Evolutionary conservation across 2,329 filamentous ascomycete genomes (phyloP), one percentile per base, ranked within the genome.

Genomic region (Botrytis sinoallii): DNA sequence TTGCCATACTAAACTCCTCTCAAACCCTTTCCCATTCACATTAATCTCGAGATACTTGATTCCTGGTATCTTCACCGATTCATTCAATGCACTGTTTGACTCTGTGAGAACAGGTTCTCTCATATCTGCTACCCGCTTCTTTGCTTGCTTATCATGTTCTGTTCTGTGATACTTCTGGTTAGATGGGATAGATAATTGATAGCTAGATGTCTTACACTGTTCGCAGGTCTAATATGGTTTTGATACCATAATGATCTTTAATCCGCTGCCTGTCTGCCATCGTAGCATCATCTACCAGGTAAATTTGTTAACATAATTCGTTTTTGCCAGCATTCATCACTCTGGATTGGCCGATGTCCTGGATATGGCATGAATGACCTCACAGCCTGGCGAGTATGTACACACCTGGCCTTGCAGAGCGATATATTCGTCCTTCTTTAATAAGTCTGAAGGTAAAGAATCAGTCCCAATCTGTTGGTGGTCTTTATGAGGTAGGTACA

Each of bases 161-260:
- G 92, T 93, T 77, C 91, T 92, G 63, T n/a, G 35, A 52, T 32
- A 14, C 32, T 71, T 12, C 69, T 60, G 14, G 25, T 69, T n/a
- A 66, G 55, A 32, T 18, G 9, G 22, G 44, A 25, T 18, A 32
- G 29, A 35, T 60, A 25, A 38, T 66, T 22, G 22, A 25, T 32
- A 46, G 10, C 61, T 64, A n/a, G 6, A 4, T 32, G 20, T 74
- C 75, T 74, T 86, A 93, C 89, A 91, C 89, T 75, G 93, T 93
- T 73, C 94, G 88, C 18, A 97, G 84, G 83, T 97, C 94, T 74
- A 97, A 87, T 59, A 97, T 88, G 3, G 90, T 93, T 77, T 86
- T 88, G 76, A 97, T 88, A 35, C 88, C 86, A 77, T 91, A 86
- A 46, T 89, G 86, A 12, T 89, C 82, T 16, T 84, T 82, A 18